These are phyloP conservation scores for Colletotrichum echinochloae DNA, from an alignment of 2,329 filamentous ascomycete genomes.

Conservation along the genomic window DNA sequence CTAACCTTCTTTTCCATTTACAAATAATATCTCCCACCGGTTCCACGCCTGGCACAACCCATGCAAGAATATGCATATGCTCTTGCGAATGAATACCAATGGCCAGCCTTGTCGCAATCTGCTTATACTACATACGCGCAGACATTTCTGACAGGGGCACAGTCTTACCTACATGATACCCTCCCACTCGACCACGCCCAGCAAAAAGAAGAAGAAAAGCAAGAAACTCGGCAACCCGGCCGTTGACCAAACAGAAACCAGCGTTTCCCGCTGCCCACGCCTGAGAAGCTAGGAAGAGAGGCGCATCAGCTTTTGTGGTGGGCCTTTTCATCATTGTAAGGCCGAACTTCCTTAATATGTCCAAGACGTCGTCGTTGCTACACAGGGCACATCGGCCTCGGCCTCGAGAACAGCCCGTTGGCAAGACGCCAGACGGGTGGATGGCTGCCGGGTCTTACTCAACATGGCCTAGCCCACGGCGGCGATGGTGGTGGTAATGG, in stretches of 20 bases:
- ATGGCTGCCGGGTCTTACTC: constrained; percentile 15
- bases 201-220: background rate
- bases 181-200: constrained; percentile 11
- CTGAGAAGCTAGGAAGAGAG: background rate
- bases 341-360: constrained; percentile 6
- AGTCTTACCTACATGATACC: constrained; percentile 35
- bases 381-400: background rate
- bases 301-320: background rate
- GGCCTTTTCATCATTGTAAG: constrained; percentile 8
- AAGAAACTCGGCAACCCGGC: constrained; percentile 9
- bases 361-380: constrained; percentile 12
- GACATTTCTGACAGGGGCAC: constrained; percentile 21
- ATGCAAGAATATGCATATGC: constrained; percentile 10
- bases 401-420: constrained; percentile 22
- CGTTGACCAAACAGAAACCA: background rate
- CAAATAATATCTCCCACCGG: constrained; percentile 1
- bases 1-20: constrained; percentile 14
- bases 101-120: constrained; percentile 2
- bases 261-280: background rate
- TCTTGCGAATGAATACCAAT: constrained; percentile 5
- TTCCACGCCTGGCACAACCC: constrained; percentile 1
- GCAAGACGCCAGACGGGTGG: constrained; percentile 11
- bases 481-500: constrained; percentile 3
- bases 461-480: constrained; percentile 26
- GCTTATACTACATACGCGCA: constrained; percentile 3